These are phyloP conservation scores for Plenodomus tracheiphilus DNA, from an alignment of 2,329 filamentous ascomycete genomes.

Conservation along the genomic window DNA sequence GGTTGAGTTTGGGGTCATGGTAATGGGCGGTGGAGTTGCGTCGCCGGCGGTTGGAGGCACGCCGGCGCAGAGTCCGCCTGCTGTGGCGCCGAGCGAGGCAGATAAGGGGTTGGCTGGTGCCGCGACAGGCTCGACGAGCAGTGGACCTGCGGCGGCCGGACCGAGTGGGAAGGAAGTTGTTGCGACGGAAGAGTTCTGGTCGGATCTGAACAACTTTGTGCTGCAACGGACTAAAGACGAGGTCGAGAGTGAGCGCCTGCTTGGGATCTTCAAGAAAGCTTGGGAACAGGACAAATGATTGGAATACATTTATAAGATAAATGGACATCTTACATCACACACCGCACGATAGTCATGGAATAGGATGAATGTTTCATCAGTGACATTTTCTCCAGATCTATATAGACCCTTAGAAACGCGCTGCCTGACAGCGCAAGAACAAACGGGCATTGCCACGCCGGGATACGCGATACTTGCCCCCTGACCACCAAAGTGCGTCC, in stretches of 20 bases:
- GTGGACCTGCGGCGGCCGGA: slow-evolving; percentile 53
- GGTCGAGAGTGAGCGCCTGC: slow-evolving; percentile 65
- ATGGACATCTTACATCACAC: slow-evolving; percentile 1
- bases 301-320: not conserved
- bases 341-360: not conserved
- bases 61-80: slow-evolving; percentile 51
- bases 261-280: slow-evolving; percentile 68
- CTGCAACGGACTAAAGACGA: slow-evolving; percentile 76
- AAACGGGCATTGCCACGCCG: slow-evolving; percentile 9
- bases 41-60: slow-evolving; percentile 43
- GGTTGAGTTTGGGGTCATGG: slow-evolving; percentile 84
- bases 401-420: slow-evolving; percentile 15
- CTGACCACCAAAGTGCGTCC: slow-evolving; percentile 15
- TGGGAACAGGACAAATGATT: slow-evolving; percentile 58
- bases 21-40: slow-evolving; percentile 66
- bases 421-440: slow-evolving; percentile 17
- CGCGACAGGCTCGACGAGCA: slow-evolving; percentile 9
- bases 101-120: slow-evolving; percentile 46
- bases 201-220: slow-evolving; percentile 79
- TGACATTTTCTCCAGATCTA: slow-evolving; percentile 28
- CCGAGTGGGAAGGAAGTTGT: slow-evolving; percentile 64
- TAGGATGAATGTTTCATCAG: slow-evolving; percentile 17
- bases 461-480: slow-evolving; percentile 11
- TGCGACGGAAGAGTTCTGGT: slow-evolving; percentile 79
- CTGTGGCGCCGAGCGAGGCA: slow-evolving; percentile 57